Evolutionary conservation across 2,329 filamentous ascomycete species (phyloP).

Genomic region (Periconia digitata): DNA sequence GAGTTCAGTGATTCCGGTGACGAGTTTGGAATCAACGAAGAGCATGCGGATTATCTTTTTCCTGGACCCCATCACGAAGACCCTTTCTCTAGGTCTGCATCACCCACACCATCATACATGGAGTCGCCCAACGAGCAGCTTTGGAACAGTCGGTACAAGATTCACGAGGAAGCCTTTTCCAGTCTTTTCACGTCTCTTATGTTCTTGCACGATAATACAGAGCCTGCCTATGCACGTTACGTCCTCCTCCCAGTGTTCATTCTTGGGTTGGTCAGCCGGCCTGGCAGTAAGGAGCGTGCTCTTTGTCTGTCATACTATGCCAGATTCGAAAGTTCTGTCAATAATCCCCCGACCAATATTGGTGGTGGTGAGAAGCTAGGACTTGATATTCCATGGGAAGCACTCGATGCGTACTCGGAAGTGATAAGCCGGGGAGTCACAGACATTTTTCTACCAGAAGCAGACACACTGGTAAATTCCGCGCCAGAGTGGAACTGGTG

Average conservation of each 20-base stretch:
- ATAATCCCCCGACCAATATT: conserved; percentile 6
- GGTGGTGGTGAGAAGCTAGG: conserved; percentile 13
- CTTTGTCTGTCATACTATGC: conserved; percentile 14
- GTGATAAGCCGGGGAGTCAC: conserved; percentile 4
- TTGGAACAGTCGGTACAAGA: conserved; percentile 20
- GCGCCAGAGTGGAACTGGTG: conserved; percentile 31
- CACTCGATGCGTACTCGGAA: conserved; percentile 19
- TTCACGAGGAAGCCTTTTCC: conserved; percentile 21
- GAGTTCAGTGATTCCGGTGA: conserved; percentile 3
- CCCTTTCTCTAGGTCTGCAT: conserved; percentile 17
- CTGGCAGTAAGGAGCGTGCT: conserved; percentile 17
- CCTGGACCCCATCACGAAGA: conserved; percentile 6
- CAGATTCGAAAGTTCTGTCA: conserved; percentile 15
- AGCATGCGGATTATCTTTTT: conserved; percentile 8
- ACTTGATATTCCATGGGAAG: conserved; percentile 24
- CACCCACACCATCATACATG: conserved; percentile 14
- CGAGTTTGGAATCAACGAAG: not conserved
- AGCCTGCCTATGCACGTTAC: conserved; percentile 13
- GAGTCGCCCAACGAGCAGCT: conserved; percentile 11
- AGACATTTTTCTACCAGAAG: not conserved
- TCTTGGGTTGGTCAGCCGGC: conserved; percentile 17
- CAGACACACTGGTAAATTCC: conserved; percentile 3
- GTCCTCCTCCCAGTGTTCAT: conserved; percentile 20
- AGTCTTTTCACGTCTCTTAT: conserved; percentile 9
- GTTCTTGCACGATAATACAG: conserved; percentile 8